A percentile compares a stretch with the other conserved stretches of the same genome.
These are phyloP conservation scores for Nakataea oryzae DNA, from an alignment of 2,329 filamentous ascomycete genomes.

Conservation along the genomic window DNA sequence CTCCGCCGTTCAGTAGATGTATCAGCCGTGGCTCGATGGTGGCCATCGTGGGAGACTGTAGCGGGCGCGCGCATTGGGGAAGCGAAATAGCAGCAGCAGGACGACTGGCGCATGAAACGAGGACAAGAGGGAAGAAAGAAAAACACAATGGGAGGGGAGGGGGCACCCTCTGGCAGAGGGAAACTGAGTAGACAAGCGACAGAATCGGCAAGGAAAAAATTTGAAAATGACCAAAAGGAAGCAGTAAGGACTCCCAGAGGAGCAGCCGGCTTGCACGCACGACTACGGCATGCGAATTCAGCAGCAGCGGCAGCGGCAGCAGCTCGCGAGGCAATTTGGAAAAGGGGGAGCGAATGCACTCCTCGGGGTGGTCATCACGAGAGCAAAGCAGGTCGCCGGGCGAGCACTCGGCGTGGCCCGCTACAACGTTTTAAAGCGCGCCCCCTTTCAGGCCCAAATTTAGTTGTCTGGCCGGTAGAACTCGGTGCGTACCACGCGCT, in stretches of 20 bases:
- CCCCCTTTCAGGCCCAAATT: not conserved
- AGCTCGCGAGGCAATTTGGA: not conserved
- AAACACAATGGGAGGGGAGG: not conserved
- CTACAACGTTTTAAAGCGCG: not conserved
- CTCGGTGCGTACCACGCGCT: not conserved
- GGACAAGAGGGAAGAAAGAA: slow-evolving; percentile 6
- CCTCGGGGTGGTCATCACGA: slow-evolving; percentile 2
- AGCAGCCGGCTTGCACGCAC: not conserved
- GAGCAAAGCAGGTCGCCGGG: slow-evolving; percentile 1
- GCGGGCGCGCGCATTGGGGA: slow-evolving; percentile 26
- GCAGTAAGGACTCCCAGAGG: not conserved
- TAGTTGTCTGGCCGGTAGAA: not conserved
- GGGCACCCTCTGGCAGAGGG: not conserved
- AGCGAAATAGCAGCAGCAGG: not conserved
- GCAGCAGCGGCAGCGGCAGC: not conserved
- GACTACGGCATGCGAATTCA: slow-evolving; percentile 1
- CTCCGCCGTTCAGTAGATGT: slow-evolving; percentile 48
- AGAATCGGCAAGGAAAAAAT: not conserved
- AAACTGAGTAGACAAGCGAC: not conserved
- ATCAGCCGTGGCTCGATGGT: slow-evolving; percentile 60
- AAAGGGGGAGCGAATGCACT: not conserved
- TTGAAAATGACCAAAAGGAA: not conserved
- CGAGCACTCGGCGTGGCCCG: not conserved
- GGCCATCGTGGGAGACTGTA: slow-evolving; percentile 39
- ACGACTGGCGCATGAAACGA: slow-evolving; percentile 1